Base-by-base conservation (phyloP, 371 early-diverging fungal species). In the Rhizopus microsporus region DNA sequence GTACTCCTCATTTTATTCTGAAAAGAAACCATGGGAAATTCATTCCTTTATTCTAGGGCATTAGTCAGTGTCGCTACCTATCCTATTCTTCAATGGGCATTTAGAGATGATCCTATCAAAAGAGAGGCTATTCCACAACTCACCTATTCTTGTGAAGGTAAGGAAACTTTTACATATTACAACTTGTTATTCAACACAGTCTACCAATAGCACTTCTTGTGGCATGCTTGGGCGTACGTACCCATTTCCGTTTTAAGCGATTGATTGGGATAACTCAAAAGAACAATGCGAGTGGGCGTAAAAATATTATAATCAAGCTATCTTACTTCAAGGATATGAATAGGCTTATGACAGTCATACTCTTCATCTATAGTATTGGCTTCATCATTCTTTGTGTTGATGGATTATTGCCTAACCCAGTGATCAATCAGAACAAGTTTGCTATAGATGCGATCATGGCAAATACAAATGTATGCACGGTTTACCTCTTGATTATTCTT, bases 241-340 rank as follows among this genome's bases (percentile, higher is more conserved):
- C 72, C 2, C 72, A 77, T 52, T 60, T 68, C 37, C 57, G 75
- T 13, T 77, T 77, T 51, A 46, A 43, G 12, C 32, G 67, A 23
- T 63, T 70, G 34, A 68, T 68, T 40, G 54, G 52, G n/a, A 43
- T 64, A 31, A 47, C 65, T 3, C 54, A 55, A 34, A 60, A 42
- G 35, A 60, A 52, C n/a, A 49, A 45, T 17, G 33, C 50, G 54
- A n/a, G 23, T 31, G 46, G 51, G 7, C 43, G 46, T 15, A 62
- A 59, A 29, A 29, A 50, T 23, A 47, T 65, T 34, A 43, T 54
- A 4, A 50, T 52, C 7, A 50, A 56, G 44, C 37, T 71, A 16
- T 17, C 59, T 37, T 78, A 82, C 51, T 82, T 80, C 34, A 59
- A 65, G 49, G 82, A 82, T 38, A 66, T 82, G 67, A 82, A 80